Base-by-base conservation (phyloP, 306 rosid species). In the Hippophae gyantsensis region DNA sequence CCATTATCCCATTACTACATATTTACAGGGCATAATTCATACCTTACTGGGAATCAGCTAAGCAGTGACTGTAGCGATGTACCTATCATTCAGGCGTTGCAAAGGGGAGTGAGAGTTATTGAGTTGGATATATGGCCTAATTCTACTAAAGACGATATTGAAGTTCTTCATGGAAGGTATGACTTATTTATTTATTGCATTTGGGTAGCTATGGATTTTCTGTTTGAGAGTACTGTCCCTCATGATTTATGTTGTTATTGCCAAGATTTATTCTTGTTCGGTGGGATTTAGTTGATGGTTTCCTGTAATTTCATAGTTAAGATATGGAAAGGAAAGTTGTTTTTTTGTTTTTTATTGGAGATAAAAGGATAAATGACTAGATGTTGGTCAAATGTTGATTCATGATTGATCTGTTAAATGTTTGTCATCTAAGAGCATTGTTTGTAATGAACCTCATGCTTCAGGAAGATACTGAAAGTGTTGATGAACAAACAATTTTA, bases 101-200 rank as follows among this genome's bases (percentile, higher is more conserved):
- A 67, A 74, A 82, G 80, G 76, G 99, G 99, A 51, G 99, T 93
- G 54, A 76, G 97, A 71, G 99, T 93, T 52, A 88, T 93, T 64
- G 99, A 93, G 73, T 76, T 93, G 72, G 99, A 93, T 71, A 58
- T 93, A 43, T 93, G 99, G 99, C 99, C 99, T n/a, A 88, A 93
- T 80, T 71, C 90, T 7, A 10, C 74, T 1, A 89, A 89, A 72
- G 88, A 93, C 51, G 10, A 82, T 54, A 79, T 93, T 13, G 81
- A 93, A 64, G 99, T 93, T 74, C 89, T 86, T 84, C 99, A 93
- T n/a, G 99, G 99, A 65, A 74, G 97, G 99, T 93, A 61, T 52
- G 60, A 10, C 23, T 18, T 51, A 56, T 23, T 62, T 54, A n/a
- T 8, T 49, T 48, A 13, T 32, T 13, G 11, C 60, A 38, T 32